Conservation (phyloP, 148 eudicot genomes). For the Bassia scoparia region DNA sequence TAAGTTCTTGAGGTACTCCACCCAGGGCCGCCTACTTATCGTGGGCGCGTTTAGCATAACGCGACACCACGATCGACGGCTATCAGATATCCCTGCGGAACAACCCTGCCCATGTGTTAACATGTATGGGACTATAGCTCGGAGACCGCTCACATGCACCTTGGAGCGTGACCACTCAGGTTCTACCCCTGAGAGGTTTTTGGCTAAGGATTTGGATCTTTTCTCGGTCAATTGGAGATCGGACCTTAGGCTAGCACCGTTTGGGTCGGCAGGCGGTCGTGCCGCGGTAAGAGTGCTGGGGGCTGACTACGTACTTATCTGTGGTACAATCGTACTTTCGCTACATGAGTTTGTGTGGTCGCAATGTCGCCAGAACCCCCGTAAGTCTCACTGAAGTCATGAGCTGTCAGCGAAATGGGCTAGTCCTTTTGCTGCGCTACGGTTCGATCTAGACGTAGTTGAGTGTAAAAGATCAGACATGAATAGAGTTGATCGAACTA, state of each 20-base stretch:
- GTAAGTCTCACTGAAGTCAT: constrained; percentile 35
- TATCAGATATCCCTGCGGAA: too few species aligned
- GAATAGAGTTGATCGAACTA: not conserved
- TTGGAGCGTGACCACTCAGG: constrained; percentile 52
- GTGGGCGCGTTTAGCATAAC: too few species aligned
- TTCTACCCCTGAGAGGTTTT: constrained; percentile 49
- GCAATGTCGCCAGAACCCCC: not conserved
- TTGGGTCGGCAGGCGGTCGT: constrained; percentile 68
- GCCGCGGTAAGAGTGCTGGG: constrained; percentile 78
- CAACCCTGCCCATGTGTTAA: constrained; percentile 62
- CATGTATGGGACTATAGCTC: constrained; percentile 71
- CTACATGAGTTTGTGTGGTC: constrained; percentile 64
- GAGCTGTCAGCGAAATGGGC: constrained; percentile 72
- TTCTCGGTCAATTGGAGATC: constrained; percentile 60
- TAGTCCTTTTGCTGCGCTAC: constrained; percentile 44
- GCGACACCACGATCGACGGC: too few species aligned
- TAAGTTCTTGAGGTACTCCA: too few species aligned
- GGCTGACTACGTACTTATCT: constrained; percentile 59
- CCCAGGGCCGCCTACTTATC: too few species aligned
- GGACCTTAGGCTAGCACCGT: constrained; percentile 76
- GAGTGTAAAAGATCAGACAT: not conserved
- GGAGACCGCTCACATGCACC: constrained; percentile 46
- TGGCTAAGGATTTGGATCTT: constrained; percentile 17
- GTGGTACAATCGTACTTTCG: constrained; percentile 57
- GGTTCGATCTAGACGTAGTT: not conserved